phyloP scores from a whole-genome alignment of 1,284 basidiomycete genomes.

The Xanthoconium separans region DNA sequence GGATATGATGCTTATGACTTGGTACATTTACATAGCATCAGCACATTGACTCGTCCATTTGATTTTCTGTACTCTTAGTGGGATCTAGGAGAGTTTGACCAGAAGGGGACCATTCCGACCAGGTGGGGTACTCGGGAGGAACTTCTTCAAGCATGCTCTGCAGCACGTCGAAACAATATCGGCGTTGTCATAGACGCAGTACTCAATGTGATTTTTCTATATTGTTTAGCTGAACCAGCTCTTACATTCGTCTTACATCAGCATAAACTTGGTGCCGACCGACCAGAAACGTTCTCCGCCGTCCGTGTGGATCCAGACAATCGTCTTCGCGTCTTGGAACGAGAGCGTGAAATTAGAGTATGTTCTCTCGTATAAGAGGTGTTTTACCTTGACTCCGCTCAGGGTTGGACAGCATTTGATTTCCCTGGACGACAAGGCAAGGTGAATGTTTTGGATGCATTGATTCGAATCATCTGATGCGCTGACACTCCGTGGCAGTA shows the following conservation, averaged over 20 bases:
- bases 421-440: slow-evolving; percentile 78
- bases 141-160: slow-evolving; percentile 63
- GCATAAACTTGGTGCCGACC: slow-evolving; percentile 86
- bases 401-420: slow-evolving; percentile 88
- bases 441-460: slow-evolving; percentile 39
- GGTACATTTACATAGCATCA: slow-evolving; percentile 38
- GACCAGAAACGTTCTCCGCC: slow-evolving; percentile 72
- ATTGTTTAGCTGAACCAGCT: neutral
- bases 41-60: neutral
- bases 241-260: slow-evolving; percentile 28
- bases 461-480: neutral
- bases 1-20: slow-evolving; percentile 83
- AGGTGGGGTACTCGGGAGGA: slow-evolving; percentile 91
- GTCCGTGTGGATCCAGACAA: slow-evolving; percentile 72
- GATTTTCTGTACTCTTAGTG: slow-evolving; percentile 45
- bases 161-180: slow-evolving; percentile 57
- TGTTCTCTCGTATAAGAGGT: slow-evolving; percentile 9
- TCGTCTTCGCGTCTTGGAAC: slow-evolving; percentile 57
- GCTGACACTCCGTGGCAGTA: slow-evolving; percentile 44
- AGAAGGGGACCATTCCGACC: slow-evolving; percentile 79
- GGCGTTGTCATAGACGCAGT: slow-evolving; percentile 76
- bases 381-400: slow-evolving; percentile 1
- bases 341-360: slow-evolving; percentile 71
- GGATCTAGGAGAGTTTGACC: slow-evolving; percentile 92
- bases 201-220: slow-evolving; percentile 55